A percentile compares a stretch with the other conserved stretches of the same genome.
Evolutionary conservation across 805 yeast species (phyloP).

Genomic region (Debaryomyces maramus): DNA sequence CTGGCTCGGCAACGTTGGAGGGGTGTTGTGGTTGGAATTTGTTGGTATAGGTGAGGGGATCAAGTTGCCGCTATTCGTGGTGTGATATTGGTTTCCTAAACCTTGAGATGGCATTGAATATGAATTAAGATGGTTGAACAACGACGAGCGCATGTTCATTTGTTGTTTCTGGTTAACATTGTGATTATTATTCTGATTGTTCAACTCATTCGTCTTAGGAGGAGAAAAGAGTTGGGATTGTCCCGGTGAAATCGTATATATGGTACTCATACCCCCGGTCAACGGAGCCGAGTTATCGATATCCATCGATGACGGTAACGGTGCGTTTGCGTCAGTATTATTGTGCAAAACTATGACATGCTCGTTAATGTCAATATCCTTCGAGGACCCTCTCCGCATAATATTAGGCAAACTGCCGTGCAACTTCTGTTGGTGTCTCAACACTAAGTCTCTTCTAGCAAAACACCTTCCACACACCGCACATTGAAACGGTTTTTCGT

Average conservation of each 20-base stretch:
- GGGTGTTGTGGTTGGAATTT: conserved; percentile 26
- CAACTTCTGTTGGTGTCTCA: conserved; percentile 92
- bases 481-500: conserved; percentile 94
- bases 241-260: conserved; percentile 3
- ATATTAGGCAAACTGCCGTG: conserved; percentile 57
- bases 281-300: background rate
- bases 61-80: conserved; percentile 1
- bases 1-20: conserved; percentile 10
- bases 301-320: conserved; percentile 29
- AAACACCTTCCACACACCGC: conserved; percentile 95
- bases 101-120: background rate
- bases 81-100: background rate
- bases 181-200: background rate
- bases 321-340: conserved; percentile 53
- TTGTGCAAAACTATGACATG: conserved; percentile 53
- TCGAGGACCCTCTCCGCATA: conserved; percentile 30
- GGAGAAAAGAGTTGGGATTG: conserved; percentile 16
- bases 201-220: conserved; percentile 10
- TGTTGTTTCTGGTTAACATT: background rate
- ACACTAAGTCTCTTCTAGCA: conserved; percentile 83
- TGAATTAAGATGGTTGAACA: conserved; percentile 10
- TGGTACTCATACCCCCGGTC: background rate
- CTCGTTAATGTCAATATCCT: conserved; percentile 35
- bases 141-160: conserved; percentile 13
- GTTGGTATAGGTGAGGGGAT: conserved; percentile 29